These are phyloP conservation scores for Wickerhamiella siamensis DNA, from an alignment of 805 yeast genomes.

Conservation along the genomic window DNA sequence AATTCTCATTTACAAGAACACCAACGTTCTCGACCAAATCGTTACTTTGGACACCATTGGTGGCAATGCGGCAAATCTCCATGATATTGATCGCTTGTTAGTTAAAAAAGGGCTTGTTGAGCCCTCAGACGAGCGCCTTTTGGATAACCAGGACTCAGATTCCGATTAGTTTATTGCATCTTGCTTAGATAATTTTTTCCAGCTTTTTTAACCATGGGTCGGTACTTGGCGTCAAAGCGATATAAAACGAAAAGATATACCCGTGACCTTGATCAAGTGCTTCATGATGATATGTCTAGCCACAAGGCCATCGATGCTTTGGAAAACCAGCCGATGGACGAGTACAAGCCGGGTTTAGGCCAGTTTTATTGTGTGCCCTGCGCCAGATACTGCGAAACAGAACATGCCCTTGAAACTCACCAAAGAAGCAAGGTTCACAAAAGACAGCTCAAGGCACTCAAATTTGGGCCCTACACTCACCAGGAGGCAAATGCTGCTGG, in stretches of 20 bases:
- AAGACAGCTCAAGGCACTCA: constrained; percentile 65
- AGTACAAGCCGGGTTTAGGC: constrained; percentile 84
- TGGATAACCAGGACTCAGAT: constrained; percentile 29
- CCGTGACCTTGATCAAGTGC: constrained; percentile 62
- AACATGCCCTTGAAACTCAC: constrained; percentile 58
- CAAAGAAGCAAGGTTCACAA: constrained; percentile 66
- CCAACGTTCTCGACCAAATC: constrained; percentile 64
- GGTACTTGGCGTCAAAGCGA: constrained; percentile 61
- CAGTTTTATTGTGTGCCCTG: constrained; percentile 91
- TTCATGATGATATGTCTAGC: constrained; percentile 52
- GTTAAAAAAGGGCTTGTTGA: constrained; percentile 54
- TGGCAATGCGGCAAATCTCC: constrained; percentile 57
- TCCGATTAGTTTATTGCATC: neutral
- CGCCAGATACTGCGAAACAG: constrained; percentile 79
- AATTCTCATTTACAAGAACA: constrained; percentile 61
- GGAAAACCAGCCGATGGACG: constrained; percentile 68
- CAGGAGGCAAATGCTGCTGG: constrained; percentile 86
- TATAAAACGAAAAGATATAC: constrained; percentile 54
- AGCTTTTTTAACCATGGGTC: constrained; percentile 16
- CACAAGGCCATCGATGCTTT: constrained; percentile 48
- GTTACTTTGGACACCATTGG: constrained; percentile 72
- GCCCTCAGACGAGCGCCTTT: constrained; percentile 51
- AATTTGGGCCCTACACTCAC: constrained; percentile 68
- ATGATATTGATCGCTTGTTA: constrained; percentile 61
- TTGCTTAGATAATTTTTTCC: constrained; percentile 1